Conservation (phyloP, 169 alveolate genomes). For the Cryptosporidium sp. region DNA sequence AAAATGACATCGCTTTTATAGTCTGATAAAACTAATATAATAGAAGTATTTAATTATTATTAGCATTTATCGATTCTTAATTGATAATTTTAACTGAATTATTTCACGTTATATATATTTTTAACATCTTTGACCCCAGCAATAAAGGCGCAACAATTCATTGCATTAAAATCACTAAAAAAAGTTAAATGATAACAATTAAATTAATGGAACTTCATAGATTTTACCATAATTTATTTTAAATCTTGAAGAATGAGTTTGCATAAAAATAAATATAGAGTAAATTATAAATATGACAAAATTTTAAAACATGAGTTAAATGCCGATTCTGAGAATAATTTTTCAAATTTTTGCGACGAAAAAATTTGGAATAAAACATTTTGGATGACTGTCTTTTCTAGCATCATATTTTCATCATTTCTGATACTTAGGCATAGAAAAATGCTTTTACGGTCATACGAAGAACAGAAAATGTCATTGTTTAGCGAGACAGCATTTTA, state of each 20-base stretch:
- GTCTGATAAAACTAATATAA: too few relatives aligned
- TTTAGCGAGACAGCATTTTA: constrained; percentile 78
- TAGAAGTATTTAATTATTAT: too few relatives aligned
- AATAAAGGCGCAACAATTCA: constrained; percentile 1
- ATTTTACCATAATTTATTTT: background rate
- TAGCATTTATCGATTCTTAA: too few relatives aligned
- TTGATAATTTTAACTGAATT: background rate
- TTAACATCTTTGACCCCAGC: background rate
- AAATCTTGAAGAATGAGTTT: background rate
- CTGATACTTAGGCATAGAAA: constrained; percentile 49
- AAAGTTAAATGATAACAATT: background rate
- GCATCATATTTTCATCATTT: constrained; percentile 43
- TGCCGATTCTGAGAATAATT: background rate
- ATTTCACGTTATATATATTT: too few relatives aligned
- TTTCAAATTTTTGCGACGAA: too few relatives aligned
- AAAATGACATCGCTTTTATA: too few relatives aligned
- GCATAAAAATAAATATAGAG: too few relatives aligned
- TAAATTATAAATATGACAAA: too few relatives aligned
- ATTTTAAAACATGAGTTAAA: background rate
- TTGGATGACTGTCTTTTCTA: background rate
- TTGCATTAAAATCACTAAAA: background rate
- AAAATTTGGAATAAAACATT: background rate
- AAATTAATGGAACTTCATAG: background rate
- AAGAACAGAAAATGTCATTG: constrained; percentile 56
- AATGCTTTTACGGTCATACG: constrained; percentile 33